These are phyloP conservation scores for Fusarium newnesense DNA, from an alignment of 2,329 filamentous ascomycete species.

Conservation along the genomic window DNA sequence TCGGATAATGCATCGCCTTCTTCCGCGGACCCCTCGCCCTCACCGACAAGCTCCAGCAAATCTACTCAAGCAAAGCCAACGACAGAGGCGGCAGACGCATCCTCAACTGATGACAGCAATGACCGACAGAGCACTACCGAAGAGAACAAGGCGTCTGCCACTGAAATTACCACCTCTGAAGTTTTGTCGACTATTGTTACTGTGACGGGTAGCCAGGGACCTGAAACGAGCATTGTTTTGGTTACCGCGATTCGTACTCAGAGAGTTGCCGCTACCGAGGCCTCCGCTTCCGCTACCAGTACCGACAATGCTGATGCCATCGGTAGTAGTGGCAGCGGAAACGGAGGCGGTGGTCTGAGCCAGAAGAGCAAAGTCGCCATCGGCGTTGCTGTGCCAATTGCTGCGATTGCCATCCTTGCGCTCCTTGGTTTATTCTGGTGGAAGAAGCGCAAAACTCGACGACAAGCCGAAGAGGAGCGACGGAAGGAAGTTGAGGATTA, in stretches of 20 bases:
- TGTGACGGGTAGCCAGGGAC: slow-evolving; percentile 36
- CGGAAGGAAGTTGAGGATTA: slow-evolving; percentile 98
- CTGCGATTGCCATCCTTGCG: slow-evolving; percentile 83
- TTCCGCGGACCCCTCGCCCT: slow-evolving; percentile 4
- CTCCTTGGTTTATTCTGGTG: slow-evolving; percentile 83
- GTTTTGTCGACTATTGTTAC: slow-evolving; percentile 40
- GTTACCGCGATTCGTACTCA: slow-evolving; percentile 44
- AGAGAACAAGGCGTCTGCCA: slow-evolving; percentile 18
- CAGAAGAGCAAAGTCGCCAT: slow-evolving; percentile 83
- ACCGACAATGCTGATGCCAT: slow-evolving; percentile 46
- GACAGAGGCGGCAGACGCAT: slow-evolving; percentile 12
- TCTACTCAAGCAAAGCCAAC: slow-evolving; percentile 25
- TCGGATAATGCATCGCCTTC: slow-evolving; percentile 20
- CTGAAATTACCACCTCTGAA: slow-evolving; percentile 22
- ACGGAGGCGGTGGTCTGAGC: slow-evolving; percentile 60
- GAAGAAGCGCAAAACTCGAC: slow-evolving; percentile 87
- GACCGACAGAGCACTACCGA: slow-evolving; percentile 21
- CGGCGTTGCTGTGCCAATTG: slow-evolving; percentile 93
- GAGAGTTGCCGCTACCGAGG: slow-evolving; percentile 5
- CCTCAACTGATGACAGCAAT: slow-evolving; percentile 23
- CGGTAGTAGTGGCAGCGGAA: slow-evolving; percentile 28
- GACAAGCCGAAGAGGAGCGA: slow-evolving; percentile 85
- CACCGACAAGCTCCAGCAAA: neutral
- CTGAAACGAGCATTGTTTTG: slow-evolving; percentile 40
- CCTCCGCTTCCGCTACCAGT: slow-evolving; percentile 37